A percentile compares a stretch with the other conserved stretches of the same genome.
These are phyloP conservation scores for Prototheca cutis DNA, from an alignment of 163 green algal species.

Conservation along the genomic window DNA sequence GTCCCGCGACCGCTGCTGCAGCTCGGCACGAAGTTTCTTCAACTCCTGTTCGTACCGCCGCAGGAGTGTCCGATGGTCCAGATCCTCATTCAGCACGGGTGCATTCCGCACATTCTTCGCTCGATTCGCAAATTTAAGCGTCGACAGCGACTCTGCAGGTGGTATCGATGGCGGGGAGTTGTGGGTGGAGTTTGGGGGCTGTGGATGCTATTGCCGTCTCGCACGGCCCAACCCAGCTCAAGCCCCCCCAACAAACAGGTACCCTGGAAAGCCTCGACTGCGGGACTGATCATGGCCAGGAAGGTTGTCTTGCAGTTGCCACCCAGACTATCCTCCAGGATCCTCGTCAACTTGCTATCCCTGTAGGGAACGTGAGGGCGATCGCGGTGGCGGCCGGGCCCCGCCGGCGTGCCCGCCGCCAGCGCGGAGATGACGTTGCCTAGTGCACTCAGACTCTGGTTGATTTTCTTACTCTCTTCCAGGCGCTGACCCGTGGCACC, in stretches of 20 bases:
- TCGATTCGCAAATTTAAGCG: constrained; percentile 90
- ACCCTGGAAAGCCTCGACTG: constrained; percentile 64
- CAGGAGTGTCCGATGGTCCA: constrained; percentile 85
- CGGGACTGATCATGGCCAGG: constrained; percentile 74
- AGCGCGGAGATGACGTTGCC: constrained; percentile 95
- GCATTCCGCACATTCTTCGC: constrained; percentile 92
- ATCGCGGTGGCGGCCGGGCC: neutral
- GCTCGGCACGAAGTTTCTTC: constrained; percentile 69
- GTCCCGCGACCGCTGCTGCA: constrained; percentile 62
- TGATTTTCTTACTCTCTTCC: constrained; percentile 98
- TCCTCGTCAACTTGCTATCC: constrained; percentile 90
- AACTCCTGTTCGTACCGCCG: constrained; percentile 89
- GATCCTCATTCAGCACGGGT: constrained; percentile 85
- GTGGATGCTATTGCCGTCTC: too few relatives aligned
- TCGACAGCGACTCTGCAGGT: constrained; percentile 76
- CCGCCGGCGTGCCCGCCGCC: constrained; percentile 54
- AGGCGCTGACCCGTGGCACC: constrained; percentile 79
- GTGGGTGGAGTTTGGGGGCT: too few relatives aligned
- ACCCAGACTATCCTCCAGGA: constrained; percentile 89
- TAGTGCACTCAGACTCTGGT: constrained; percentile 78
- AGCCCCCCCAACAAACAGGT: too few relatives aligned
- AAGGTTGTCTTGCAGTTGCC: constrained; percentile 96
- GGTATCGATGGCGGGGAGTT: too few relatives aligned
- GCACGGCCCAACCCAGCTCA: too few relatives aligned
- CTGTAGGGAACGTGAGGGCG: constrained; percentile 87